Evolutionary conservation across 148 eudicot genomes (phyloP).

Genomic region (Dysphania ambrosioides): DNA sequence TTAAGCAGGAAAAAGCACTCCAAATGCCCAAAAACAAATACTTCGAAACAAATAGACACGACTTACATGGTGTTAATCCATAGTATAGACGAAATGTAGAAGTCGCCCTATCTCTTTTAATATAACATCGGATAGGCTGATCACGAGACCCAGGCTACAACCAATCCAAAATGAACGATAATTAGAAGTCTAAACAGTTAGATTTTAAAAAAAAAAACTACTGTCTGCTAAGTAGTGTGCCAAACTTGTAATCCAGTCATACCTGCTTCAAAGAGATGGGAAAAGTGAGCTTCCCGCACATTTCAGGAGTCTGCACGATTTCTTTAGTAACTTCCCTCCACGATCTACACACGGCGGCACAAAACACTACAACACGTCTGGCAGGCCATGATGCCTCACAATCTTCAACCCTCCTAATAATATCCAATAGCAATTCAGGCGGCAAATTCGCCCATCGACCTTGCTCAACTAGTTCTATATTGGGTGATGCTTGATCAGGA

Average conservation of each 20-base stretch:
- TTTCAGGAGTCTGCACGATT: constrained; percentile 84
- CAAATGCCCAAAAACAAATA: neutral
- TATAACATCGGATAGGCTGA: constrained; percentile 78
- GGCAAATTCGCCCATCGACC: constrained; percentile 96
- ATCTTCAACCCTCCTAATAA: constrained; percentile 72
- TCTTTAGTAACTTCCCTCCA: constrained; percentile 93
- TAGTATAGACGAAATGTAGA: constrained; percentile 61
- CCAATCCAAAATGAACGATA: neutral
- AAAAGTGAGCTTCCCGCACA: constrained; percentile 86
- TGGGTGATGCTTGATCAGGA: constrained; percentile 54
- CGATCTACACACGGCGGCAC: constrained; percentile 86
- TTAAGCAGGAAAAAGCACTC: neutral
- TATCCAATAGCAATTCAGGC: constrained; percentile 83
- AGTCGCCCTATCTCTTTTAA: constrained; percentile 77
- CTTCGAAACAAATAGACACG: neutral
- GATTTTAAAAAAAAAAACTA: neutral
- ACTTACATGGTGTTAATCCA: constrained; percentile 88
- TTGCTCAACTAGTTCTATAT: constrained; percentile 47
- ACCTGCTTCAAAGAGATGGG: constrained; percentile 97
- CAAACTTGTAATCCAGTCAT: neutral
- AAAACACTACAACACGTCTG: constrained; percentile 62
- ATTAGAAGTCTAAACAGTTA: neutral
- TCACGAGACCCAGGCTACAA: constrained; percentile 88
- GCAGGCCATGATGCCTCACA: constrained; percentile 92
- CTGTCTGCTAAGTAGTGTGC: neutral